phyloP scores from a whole-genome alignment of 2,329 filamentous ascomycete genomes.

The Fusarium dlaminii region DNA sequence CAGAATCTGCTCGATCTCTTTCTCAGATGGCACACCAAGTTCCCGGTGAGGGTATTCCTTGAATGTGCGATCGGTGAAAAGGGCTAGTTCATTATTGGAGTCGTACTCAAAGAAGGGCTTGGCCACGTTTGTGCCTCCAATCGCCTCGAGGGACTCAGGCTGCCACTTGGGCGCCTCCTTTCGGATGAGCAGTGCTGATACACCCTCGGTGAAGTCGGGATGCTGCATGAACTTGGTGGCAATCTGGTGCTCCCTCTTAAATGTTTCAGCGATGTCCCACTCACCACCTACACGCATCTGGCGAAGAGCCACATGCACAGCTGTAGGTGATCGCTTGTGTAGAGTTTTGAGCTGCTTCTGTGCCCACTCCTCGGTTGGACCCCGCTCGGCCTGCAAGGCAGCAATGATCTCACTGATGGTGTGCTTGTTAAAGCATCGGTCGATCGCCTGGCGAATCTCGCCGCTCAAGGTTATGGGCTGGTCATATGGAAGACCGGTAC shows the following conservation, averaged over 20 bases:
- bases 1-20: constrained; percentile 62
- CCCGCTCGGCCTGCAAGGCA: constrained; percentile 67
- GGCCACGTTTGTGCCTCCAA: constrained; percentile 64
- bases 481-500: constrained; percentile 82
- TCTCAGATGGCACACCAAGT: constrained; percentile 81
- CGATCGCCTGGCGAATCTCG: constrained; percentile 79
- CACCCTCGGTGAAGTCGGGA: constrained; percentile 91
- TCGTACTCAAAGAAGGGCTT: constrained; percentile 74
- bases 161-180: constrained; percentile 79
- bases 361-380: constrained; percentile 76
- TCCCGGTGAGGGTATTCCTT: constrained; percentile 74
- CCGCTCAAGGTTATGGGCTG: constrained; percentile 75
- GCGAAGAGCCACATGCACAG: constrained; percentile 82
- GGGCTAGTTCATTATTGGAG: constrained; percentile 58
- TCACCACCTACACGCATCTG: constrained; percentile 80
- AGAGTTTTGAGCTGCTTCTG: constrained; percentile 79
- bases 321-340: constrained; percentile 81
- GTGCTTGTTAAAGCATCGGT: constrained; percentile 79
- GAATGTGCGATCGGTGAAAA: constrained; percentile 73
- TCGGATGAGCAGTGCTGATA: constrained; percentile 80
- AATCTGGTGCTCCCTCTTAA: constrained; percentile 85
- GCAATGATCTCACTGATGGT: constrained; percentile 75
- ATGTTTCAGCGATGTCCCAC: constrained; percentile 88
- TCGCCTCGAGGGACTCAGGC: constrained; percentile 75
- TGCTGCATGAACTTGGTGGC: constrained; percentile 89